Base-by-base conservation (phyloP, 495 filamentous ascomycete species). In the Thermochaetoides thermophila region DNA sequence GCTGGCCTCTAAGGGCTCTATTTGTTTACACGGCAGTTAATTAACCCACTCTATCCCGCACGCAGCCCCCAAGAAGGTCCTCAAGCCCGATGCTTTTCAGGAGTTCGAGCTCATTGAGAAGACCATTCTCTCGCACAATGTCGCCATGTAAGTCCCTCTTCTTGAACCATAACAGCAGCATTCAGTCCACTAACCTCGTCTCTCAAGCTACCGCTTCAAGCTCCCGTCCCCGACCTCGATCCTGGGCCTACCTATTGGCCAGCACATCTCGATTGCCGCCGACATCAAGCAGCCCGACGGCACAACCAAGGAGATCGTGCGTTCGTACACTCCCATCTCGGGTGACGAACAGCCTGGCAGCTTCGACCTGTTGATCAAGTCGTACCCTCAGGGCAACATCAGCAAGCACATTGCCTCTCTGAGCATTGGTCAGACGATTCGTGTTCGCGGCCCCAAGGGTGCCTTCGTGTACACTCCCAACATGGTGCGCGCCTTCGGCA, bases 301-400 rank as follows among this genome's bases (percentile, higher is more conserved):
- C 39, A 64, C 71, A 44, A 67, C 64, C 39, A 92, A 93, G 62
- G 83, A 94, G 45, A 79, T 95, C 38, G 74, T 94, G 9, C 84
- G 89, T 52, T 91, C 83, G 15, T 97, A 97, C 66, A 97, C 89
- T 9, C 89, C 89, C 27, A 93, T 96, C 55, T 84, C 81, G 34
- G 84, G 79, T 42, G 87, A 95, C 65, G 70, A 85, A 44, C 76
- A 86, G 43, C 77, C 73, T n/a, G 89, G 89, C 52, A 81, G 84
- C 68, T 85, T 97, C 63, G 87, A 94, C 56, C 77, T 97, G 35
- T 73, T 97, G 32, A 82, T 97, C 61, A 97, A 97, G 68, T 84
- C 84, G 24, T 97, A 97, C 60, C 83, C 85, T 1, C 84, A 81
- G 32, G 89, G 89, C 41, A 95, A 95, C 61, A 94, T 97, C 69